A percentile compares a stretch with the other conserved stretches of the same genome.
These are phyloP conservation scores for Pythium inflatum DNA, from an alignment of 352 stramenopile genomes.

Conservation along the genomic window DNA sequence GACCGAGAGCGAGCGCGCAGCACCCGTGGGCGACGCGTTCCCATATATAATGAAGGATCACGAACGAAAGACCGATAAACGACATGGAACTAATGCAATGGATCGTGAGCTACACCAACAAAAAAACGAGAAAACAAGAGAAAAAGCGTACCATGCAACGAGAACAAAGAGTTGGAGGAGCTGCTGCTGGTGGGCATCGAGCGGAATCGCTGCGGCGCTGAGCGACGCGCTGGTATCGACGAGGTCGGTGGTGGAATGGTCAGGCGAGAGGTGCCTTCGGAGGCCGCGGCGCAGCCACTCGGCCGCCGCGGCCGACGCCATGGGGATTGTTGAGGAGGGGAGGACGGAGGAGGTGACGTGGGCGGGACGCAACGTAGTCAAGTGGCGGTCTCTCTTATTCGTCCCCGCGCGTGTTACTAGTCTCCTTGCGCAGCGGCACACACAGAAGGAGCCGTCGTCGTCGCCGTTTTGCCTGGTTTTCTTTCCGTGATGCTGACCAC, in stretches of 20 bases:
- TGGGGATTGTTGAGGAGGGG: too few species aligned
- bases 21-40: conserved; percentile 33
- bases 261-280: conserved; percentile 38
- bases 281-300: not conserved
- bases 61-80: conserved; percentile 62
- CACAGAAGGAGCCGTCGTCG: too few species aligned
- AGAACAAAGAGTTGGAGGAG: conserved; percentile 29
- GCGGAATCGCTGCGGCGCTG: not conserved
- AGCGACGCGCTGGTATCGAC: too few species aligned
- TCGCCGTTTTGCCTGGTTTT: not conserved
- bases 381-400: conserved; percentile 11
- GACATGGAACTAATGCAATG: conserved; percentile 45
- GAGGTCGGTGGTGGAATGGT: not conserved
- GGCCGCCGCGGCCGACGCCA: not conserved
- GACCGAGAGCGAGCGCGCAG: conserved; percentile 12
- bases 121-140: not conserved
- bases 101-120: not conserved
- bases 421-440: too few species aligned
- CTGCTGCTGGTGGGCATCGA: conserved; percentile 17
- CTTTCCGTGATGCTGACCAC: conserved; percentile 13
- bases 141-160: conserved; percentile 22
- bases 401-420: not conserved
- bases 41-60: conserved; percentile 67
- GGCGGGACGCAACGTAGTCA: too few species aligned
- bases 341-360: too few species aligned